Base-by-base conservation (phyloP, 768 basidiomycete species). In the Phlebiopsis gigantea region DNA sequence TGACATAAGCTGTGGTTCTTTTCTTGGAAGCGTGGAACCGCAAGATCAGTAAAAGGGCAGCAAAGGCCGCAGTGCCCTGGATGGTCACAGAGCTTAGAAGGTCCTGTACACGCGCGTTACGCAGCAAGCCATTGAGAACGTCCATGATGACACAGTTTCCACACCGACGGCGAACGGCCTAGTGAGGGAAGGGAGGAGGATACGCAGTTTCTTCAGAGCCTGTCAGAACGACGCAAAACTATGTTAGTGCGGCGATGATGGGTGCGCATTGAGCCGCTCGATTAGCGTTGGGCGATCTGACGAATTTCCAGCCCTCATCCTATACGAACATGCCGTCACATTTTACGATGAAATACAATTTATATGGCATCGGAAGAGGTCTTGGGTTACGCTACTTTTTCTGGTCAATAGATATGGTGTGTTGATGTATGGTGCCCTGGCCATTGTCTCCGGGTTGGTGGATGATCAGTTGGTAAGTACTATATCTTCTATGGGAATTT, bases 301-400 rank as follows among this genome's bases (percentile, higher is more conserved):
- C 4, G 22, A 26, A 21, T 30, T 62, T 5, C 57, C 53, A 30
- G 69, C 71, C 5, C 51, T 59, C 15, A 65, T 59, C 9, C 61
- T 63, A 10, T 45, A 61, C 57, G 68, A 75, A 1, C 54, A 61
- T 43, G 28, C 53, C 42, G 42, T 52, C 30, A 61, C 60, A 1
- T 25, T 58, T 1, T 0, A 8, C 12, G 34, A 48, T 24, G 60
- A 61, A 31, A 43, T 61, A 8, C 9, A 19, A 3, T 49, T 46
- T 12, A 46, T 57, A 8, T 58, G 57, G 60, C 22, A 22, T 12
- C 26, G 34, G n/a, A 41, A 45, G 44, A 25, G 26, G 14, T 49
- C 29, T 5, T 10, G 21, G 4, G 43, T 30, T 5, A 61, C 57
- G 3, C 10, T 56, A 12, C 48, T 57, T 9, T 61, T 61, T 31